These are phyloP conservation scores for Calocybe cyanea DNA, from an alignment of 768 basidiomycete species.

Conservation along the genomic window DNA sequence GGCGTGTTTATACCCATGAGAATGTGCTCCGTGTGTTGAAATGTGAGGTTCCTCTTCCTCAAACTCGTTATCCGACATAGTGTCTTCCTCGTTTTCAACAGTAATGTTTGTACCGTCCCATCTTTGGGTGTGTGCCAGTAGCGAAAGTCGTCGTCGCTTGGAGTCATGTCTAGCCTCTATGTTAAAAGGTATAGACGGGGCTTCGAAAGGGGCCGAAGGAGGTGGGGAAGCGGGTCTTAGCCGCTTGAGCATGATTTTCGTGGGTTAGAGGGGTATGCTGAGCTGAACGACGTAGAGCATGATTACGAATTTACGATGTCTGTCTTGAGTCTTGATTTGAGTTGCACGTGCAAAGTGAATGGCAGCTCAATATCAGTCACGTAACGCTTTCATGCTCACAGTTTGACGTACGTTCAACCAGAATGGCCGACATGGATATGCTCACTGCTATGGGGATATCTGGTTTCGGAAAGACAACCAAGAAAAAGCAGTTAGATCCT, in stretches of 20 bases:
- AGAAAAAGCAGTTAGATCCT: conserved; percentile 69
- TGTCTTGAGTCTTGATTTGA: too few relatives aligned
- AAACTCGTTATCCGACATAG: conserved; percentile 16
- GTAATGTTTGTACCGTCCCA: conserved; percentile 31
- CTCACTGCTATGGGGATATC: conserved; percentile 81
- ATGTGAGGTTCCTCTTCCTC: conserved; percentile 27
- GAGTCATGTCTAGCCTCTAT: conserved; percentile 27
- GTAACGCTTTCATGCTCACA: too few relatives aligned
- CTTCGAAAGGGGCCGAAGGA: conserved; percentile 25
- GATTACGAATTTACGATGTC: too few relatives aligned
- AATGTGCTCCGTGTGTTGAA: conserved; percentile 17
- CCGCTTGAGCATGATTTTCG: conserved; percentile 47
- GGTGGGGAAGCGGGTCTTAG: conserved; percentile 44
- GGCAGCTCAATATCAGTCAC: too few relatives aligned
- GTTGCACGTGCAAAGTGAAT: too few relatives aligned
- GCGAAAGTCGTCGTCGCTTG: conserved; percentile 53
- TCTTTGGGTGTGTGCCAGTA: conserved; percentile 48
- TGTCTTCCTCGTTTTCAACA: conserved; percentile 30
- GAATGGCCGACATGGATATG: conserved; percentile 57
- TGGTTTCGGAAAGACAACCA: conserved; percentile 74
- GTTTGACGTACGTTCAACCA: background rate
- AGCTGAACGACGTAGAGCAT: background rate
- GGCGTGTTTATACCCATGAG: conserved; percentile 50
- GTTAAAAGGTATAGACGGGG: conserved; percentile 23
- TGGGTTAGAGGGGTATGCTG: background rate